A percentile compares a stretch with the other conserved stretches of the same genome.
Evolutionary conservation across 2,329 filamentous ascomycete genomes (phyloP).

Genomic region (Pseudopithomyces chartarum): DNA sequence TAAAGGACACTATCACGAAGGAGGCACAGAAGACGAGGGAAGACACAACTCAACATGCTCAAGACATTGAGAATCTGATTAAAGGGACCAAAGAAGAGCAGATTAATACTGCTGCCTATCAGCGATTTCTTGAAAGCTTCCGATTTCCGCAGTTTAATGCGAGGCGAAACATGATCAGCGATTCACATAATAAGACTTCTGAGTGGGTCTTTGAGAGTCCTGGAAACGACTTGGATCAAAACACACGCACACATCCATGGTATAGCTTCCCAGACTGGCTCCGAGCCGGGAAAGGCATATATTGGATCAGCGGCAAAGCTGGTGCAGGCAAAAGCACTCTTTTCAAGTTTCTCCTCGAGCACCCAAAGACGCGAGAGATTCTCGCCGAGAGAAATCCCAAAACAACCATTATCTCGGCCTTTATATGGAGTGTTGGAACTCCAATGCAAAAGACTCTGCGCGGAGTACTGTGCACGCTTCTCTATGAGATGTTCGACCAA

Average conservation of each 20-base stretch:
- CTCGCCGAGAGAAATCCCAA: background rate
- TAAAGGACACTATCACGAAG: background rate
- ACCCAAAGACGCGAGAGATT: background rate
- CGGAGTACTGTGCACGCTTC: background rate
- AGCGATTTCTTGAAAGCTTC: background rate
- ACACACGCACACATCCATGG: background rate
- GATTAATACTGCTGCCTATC: background rate
- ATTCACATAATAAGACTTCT: background rate
- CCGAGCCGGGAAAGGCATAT: background rate
- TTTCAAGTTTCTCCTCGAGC: constrained; percentile 32
- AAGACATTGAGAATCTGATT: background rate
- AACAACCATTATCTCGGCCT: background rate
- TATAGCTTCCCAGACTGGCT: background rate
- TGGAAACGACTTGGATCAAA: background rate
- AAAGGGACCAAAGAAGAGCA: background rate
- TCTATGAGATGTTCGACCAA: background rate
- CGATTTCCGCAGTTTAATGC: background rate
- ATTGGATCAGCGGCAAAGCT: constrained; percentile 50
- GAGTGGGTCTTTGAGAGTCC: background rate
- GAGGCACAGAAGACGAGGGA: background rate
- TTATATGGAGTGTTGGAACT: background rate
- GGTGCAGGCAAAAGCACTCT: constrained; percentile 45
- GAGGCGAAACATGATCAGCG: background rate
- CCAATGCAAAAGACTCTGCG: background rate
- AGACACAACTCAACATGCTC: background rate